Base-by-base conservation (phyloP, 495 filamentous ascomycete genomes). In the Aspergillus cristatus region DNA sequence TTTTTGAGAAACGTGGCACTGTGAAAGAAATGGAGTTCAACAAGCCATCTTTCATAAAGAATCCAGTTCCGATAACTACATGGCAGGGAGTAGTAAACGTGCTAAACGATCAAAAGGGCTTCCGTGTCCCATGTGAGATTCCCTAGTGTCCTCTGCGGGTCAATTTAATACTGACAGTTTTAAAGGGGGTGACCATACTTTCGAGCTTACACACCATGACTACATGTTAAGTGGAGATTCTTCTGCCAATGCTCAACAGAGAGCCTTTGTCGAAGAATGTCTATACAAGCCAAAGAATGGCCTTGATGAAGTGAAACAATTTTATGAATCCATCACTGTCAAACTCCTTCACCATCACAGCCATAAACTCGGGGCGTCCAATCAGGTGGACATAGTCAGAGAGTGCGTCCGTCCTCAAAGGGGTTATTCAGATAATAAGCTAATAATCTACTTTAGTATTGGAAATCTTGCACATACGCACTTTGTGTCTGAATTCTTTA, bases 381-480 rank as follows among this genome's bases (percentile, higher is more conserved):
- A 70, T 28, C 72, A 80, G 40, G 67, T 81, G 3, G 81, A 86
- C 29, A 59, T 82, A 14, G 61, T 81, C 14, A 66, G 75, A 34
- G 77, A 84, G 37, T 43, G 30, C 8, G 37, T 40, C 15, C 7
- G 14, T 15, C 29, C 15, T 18, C 16, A 12, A 24, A 16, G 1
- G 12, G 25, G 13, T 18, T 15, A 7, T 11, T 12, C 2, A 18
- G 18, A 40, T 10, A 2, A 33, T 3, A 18, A n/a, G n/a, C n/a
- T n/a, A n/a, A n/a, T n/a, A n/a, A n/a, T n/a, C n/a, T n/a, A n/a
- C n/a, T n/a, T n/a, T 20, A 40, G 37, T n/a, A 67, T 84, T 8
- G 76, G 71, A 22, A 83, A 81, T 39, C 46, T 80, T 1, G 73
- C 67, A 0, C 74, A 72, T 3, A 67, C 75, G 2, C 63, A 75